These are phyloP conservation scores for Dicorynia guianensis DNA, from an alignment of 306 rosid genomes.

Conservation along the genomic window DNA sequence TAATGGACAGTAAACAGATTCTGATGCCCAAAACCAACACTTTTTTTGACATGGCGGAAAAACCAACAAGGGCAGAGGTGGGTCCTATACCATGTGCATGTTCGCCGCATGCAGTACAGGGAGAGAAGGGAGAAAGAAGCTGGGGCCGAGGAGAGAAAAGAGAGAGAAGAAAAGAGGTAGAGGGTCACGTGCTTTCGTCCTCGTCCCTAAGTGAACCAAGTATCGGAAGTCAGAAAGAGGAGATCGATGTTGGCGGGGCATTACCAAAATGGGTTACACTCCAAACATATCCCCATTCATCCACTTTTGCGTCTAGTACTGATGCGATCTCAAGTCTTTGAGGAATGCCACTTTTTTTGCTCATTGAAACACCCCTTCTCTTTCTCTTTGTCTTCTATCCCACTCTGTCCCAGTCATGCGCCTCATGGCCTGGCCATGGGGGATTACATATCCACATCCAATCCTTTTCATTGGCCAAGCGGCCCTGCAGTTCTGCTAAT, in stretches of 20 bases:
- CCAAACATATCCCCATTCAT: constrained; percentile 20
- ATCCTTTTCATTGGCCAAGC: neutral
- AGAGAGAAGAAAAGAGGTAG: neutral
- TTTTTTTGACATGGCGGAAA: neutral
- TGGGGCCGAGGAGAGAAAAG: neutral
- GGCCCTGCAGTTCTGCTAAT: constrained; percentile 23
- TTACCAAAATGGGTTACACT: constrained; percentile 46
- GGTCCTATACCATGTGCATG: constrained; percentile 33
- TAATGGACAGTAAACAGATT: too few relatives aligned
- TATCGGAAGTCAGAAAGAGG: constrained; percentile 21
- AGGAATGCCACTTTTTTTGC: neutral
- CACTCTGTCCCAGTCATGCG: constrained; percentile 22
- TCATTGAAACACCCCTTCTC: constrained; percentile 26
- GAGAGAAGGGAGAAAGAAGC: constrained; percentile 11
- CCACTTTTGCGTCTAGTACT: constrained; percentile 28
- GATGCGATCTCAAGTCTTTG: neutral
- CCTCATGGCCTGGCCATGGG: constrained; percentile 17
- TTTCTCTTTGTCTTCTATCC: neutral
- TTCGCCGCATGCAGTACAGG: constrained; percentile 38
- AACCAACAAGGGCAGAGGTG: neutral
- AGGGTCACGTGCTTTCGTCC: constrained; percentile 41
- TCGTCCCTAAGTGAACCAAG: constrained; percentile 27
- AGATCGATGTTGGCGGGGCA: constrained; percentile 22
- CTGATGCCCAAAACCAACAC: too few relatives aligned
- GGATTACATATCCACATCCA: constrained; percentile 39